These are phyloP conservation scores for Xylaria nigripes DNA, from an alignment of 495 filamentous ascomycete genomes.

Conservation along the genomic window DNA sequence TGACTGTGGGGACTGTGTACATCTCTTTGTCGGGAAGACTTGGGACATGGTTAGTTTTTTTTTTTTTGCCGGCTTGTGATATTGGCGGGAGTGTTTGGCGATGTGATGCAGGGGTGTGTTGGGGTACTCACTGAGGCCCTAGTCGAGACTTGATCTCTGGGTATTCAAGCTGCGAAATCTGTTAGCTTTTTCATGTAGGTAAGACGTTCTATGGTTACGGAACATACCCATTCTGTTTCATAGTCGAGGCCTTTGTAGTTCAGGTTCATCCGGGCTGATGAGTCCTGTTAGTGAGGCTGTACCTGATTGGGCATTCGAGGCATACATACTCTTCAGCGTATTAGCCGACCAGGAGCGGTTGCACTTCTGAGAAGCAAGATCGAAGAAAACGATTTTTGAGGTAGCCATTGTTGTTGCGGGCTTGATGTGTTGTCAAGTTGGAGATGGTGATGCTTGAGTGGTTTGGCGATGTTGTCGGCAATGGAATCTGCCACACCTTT, in stretches of 20 bases:
- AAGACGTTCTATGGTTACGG: not conserved
- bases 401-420: slow-evolving; percentile 4
- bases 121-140: slow-evolving; percentile 34
- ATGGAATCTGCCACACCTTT: too few species aligned
- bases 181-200: not conserved
- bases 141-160: slow-evolving; percentile 47
- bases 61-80: slow-evolving; percentile 14
- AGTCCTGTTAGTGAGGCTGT: not conserved
- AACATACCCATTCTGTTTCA: slow-evolving; percentile 50
- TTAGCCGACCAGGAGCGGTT: slow-evolving; percentile 49
- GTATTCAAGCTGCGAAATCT: slow-evolving; percentile 39
- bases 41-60: slow-evolving; percentile 22
- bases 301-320: not conserved
- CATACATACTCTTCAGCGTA: slow-evolving; percentile 52
- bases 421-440: too few species aligned
- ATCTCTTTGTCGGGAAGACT: slow-evolving; percentile 26
- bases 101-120: not conserved
- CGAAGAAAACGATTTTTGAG: slow-evolving; percentile 42
- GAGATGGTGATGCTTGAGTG: too few species aligned
- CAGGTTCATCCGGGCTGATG: slow-evolving; percentile 46
- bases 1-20: slow-evolving; percentile 51
- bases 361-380: slow-evolving; percentile 44
- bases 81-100: not conserved
- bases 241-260: slow-evolving; percentile 58
- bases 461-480: too few species aligned